These are phyloP conservation scores for Colletotrichum trifolii DNA, from an alignment of 2,329 filamentous ascomycete species.

Conservation along the genomic window DNA sequence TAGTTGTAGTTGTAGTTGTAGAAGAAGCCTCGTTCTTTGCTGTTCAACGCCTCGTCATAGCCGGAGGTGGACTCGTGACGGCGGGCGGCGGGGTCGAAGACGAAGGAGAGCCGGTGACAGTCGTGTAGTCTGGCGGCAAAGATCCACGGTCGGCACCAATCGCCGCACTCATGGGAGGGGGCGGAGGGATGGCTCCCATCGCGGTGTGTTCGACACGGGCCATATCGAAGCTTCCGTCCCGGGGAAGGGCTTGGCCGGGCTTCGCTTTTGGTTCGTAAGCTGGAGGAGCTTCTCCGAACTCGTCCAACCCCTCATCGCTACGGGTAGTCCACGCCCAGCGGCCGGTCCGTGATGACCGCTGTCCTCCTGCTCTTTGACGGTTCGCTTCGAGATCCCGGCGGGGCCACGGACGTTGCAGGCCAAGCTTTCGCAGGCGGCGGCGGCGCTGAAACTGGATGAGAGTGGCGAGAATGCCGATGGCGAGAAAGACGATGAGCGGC, in stretches of 20 bases:
- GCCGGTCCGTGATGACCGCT: constrained; percentile 29
- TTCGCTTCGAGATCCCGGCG: constrained; percentile 40
- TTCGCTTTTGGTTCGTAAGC: constrained; percentile 60
- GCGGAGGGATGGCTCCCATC: constrained; percentile 12
- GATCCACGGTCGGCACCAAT: constrained; percentile 19
- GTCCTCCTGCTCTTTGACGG: constrained; percentile 20
- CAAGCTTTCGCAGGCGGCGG: constrained; percentile 41
- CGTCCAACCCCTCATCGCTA: constrained; percentile 68
- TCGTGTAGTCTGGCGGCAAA: constrained; percentile 29
- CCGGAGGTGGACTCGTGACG: constrained; percentile 24
- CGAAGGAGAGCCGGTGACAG: constrained; percentile 23
- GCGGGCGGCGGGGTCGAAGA: constrained; percentile 23
- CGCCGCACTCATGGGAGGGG: constrained; percentile 9
- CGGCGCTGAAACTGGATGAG: constrained; percentile 58
- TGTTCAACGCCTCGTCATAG: constrained; percentile 18
- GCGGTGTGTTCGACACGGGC: constrained; percentile 21
- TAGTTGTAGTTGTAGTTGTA: neutral
- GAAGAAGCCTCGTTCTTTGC: neutral
- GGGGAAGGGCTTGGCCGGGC: constrained; percentile 33
- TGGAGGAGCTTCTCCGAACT: constrained; percentile 73
- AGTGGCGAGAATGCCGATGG: constrained; percentile 51
- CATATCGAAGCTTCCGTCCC: constrained; percentile 33
- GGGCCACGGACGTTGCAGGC: constrained; percentile 30
- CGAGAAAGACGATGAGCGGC: constrained; percentile 56
- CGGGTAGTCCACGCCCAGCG: constrained; percentile 40